A percentile compares a stretch with the other conserved stretches of the same genome.
These are phyloP conservation scores for Litsea cubeba DNA, from an alignment of 164 flowering plant genomes.

Conservation along the genomic window DNA sequence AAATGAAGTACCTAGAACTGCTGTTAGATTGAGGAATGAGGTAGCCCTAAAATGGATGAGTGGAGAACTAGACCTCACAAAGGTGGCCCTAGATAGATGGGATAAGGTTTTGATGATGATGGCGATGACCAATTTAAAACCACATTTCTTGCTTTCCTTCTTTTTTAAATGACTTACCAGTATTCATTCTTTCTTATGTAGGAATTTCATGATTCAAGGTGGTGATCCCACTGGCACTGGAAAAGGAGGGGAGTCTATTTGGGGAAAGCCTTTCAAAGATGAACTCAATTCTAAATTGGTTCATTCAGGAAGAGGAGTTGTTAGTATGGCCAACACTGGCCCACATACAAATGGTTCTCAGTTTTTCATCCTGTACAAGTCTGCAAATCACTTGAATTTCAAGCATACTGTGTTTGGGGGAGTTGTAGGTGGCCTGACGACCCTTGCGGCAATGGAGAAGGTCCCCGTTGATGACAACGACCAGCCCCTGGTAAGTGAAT, in stretches of 20 bases:
- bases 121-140: too few species aligned
- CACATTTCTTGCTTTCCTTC: neutral
- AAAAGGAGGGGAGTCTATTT: constrained; percentile 88
- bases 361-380: constrained; percentile 91
- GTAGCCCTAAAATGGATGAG: too few species aligned
- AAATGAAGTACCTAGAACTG: too few species aligned
- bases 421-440: constrained; percentile 90
- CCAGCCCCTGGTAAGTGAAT: constrained; percentile 68
- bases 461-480: constrained; percentile 91
- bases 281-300: constrained; percentile 81
- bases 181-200: constrained; percentile 15
- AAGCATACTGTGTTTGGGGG: constrained; percentile 94
- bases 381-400: constrained; percentile 86
- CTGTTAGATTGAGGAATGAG: too few species aligned
- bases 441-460: constrained; percentile 85
- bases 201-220: constrained; percentile 99
- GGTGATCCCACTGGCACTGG: constrained; percentile 99
- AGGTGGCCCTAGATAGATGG: too few species aligned
- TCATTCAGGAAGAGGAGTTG: constrained; percentile 92
- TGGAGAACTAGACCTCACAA: too few species aligned
- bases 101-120: too few species aligned
- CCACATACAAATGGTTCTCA: constrained; percentile 97
- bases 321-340: constrained; percentile 99
- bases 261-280: constrained; percentile 96
- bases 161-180: constrained; percentile 2